A percentile compares a stretch with the other conserved stretches of the same genome.
Evolutionary conservation across 495 filamentous ascomycete genomes (phyloP).

Genomic region (Penicillium lagena): DNA sequence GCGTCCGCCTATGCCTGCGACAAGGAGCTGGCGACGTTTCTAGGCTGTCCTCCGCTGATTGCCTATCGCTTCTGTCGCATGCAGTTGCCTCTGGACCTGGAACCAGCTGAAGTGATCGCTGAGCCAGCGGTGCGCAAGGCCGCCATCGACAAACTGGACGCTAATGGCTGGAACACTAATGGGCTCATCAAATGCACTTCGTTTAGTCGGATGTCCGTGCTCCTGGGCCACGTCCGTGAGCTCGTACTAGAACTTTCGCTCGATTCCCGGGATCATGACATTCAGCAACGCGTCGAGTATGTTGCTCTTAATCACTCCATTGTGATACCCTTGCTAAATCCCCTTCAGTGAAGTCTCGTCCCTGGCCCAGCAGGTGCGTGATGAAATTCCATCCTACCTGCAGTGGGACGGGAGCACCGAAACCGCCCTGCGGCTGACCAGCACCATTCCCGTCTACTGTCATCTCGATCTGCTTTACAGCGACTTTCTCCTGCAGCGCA

Average conservation of each 20-base stretch:
- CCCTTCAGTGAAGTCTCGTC: not conserved
- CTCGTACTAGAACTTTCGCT: slow-evolving; percentile 47
- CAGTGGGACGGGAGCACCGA: not conserved
- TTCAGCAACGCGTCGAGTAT: not conserved
- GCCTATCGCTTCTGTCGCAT: slow-evolving; percentile 37
- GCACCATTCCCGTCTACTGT: not conserved
- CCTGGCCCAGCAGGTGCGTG: not conserved
- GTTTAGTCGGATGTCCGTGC: slow-evolving; percentile 30
- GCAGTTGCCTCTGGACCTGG: slow-evolving; percentile 26
- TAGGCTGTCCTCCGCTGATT: slow-evolving; percentile 41
- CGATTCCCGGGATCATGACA: slow-evolving; percentile 14
- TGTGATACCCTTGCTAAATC: not conserved
- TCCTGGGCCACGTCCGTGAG: slow-evolving; percentile 37
- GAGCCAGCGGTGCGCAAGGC: slow-evolving; percentile 28
- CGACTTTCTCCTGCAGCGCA: slow-evolving; percentile 1
- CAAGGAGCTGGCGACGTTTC: slow-evolving; percentile 36
- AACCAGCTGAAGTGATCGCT: slow-evolving; percentile 3
- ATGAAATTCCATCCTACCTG: not conserved
- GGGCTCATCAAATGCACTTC: slow-evolving; percentile 21
- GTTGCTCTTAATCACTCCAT: not conserved
- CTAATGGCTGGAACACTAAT: slow-evolving; percentile 43
- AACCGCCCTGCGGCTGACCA: not conserved
- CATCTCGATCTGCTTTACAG: slow-evolving; percentile 1
- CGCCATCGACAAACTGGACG: slow-evolving; percentile 28
- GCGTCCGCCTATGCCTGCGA: slow-evolving; percentile 31